Percentiles rank a stretch among this genome's conserved stretches.
Conservation (phyloP, 169 alveolate species). For the Neospora caninum region DNA sequence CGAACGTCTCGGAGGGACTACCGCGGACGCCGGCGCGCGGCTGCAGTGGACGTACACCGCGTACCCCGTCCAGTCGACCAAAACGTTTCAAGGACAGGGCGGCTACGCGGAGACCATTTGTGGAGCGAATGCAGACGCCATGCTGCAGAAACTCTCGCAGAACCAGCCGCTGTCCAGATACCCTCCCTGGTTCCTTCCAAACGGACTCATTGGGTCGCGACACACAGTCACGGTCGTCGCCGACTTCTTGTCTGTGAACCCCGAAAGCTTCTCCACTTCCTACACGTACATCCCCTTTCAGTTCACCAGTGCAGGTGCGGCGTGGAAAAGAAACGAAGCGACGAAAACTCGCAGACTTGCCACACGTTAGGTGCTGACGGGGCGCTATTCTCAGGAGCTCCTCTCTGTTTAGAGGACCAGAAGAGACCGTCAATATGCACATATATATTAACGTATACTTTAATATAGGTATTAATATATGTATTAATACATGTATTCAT, state of each 20-base stretch:
- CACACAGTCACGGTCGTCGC: conserved; percentile 47
- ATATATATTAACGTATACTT: no score
- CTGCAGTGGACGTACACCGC: conserved; percentile 48
- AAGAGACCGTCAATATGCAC: no score
- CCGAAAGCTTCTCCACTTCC: conserved; percentile 29
- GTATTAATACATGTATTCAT: neutral
- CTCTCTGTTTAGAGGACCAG: no score
- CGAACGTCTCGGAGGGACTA: neutral
- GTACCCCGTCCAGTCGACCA: conserved; percentile 26
- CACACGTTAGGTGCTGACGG: no score
- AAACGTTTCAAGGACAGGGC: conserved; percentile 31
- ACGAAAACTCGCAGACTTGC: neutral
- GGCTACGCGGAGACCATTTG: conserved; percentile 54
- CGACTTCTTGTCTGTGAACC: conserved; percentile 56
- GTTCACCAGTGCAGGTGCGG: conserved; percentile 57
- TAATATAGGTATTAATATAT: neutral
- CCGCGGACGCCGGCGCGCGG: conserved; percentile 29
- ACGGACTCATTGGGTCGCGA: conserved; percentile 42
- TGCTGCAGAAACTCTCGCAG: conserved; percentile 44
- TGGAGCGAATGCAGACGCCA: conserved; percentile 9
- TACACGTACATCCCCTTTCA: conserved; percentile 46
- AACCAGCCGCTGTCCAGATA: conserved; percentile 43
- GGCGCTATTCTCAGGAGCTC: no score
- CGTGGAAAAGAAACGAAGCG: neutral
- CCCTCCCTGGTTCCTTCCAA: conserved; percentile 61